Evolutionary conservation across 2,329 filamentous ascomycete species (phyloP).

Genomic region (Pseudocercospora fuligena): DNA sequence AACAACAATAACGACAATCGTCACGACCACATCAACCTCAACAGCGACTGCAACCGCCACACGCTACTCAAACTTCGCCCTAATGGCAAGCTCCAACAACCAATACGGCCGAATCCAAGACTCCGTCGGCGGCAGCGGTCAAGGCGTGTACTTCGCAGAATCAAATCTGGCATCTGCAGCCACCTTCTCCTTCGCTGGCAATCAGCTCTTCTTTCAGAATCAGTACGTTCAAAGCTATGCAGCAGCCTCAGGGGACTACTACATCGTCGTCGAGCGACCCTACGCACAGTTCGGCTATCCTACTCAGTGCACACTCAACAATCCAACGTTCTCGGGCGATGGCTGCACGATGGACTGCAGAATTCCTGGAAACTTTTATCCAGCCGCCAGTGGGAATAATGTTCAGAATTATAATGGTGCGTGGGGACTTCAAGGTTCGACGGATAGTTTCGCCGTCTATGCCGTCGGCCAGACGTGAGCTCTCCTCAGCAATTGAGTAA

Average conservation of each 20-base stretch:
- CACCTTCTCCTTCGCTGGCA: background rate
- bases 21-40: background rate
- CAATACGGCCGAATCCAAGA: background rate
- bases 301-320: background rate
- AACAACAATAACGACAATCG: background rate
- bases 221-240: background rate
- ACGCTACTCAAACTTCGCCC: background rate
- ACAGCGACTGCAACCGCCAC: background rate
- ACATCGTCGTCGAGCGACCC: background rate
- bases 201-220: background rate
- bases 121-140: background rate
- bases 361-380: background rate
- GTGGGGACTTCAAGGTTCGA: background rate
- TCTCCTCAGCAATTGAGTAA: too few species aligned
- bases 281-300: background rate
- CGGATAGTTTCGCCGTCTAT: background rate
- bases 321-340: background rate
- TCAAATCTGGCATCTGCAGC: background rate
- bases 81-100: background rate
- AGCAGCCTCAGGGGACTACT: background rate
- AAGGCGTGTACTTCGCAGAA: background rate
- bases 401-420: background rate
- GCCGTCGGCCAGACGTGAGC: background rate
- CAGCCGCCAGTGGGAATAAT: background rate
- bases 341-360: background rate